Evolutionary conservation across 108 stramenopile genomes (phyloP).

Genomic region (Nitzschia inconspicua): DNA sequence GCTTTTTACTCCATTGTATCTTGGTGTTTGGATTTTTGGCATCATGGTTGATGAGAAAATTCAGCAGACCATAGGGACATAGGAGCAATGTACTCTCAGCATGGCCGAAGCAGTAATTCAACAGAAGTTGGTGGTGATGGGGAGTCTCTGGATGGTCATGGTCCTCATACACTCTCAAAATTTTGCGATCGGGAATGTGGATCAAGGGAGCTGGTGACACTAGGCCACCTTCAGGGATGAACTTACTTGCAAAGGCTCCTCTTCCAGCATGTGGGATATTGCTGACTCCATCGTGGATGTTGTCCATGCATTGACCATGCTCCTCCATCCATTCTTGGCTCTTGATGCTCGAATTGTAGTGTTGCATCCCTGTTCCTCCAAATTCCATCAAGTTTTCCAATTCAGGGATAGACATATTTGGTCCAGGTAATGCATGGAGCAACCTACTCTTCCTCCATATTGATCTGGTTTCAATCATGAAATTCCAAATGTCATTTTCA

Average conservation of each 20-base stretch:
- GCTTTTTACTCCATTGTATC: conserved; percentile 50
- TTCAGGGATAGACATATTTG: conserved; percentile 4
- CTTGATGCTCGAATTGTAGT: conserved; percentile 24
- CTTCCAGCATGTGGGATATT: conserved; percentile 71
- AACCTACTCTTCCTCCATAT: conserved; percentile 10
- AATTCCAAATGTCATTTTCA: conserved; percentile 5
- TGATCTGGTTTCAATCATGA: not conserved
- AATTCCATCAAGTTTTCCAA: conserved; percentile 7
- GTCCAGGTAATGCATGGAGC: conserved; percentile 23
- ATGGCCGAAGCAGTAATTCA: conserved; percentile 79
- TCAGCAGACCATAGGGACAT: conserved; percentile 67
- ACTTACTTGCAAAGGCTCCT: conserved; percentile 73
- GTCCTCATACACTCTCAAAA: conserved; percentile 41
- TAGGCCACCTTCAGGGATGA: conserved; percentile 50
- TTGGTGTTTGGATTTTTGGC: conserved; percentile 54
- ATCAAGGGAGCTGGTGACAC: conserved; percentile 70
- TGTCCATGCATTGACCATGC: conserved; percentile 68
- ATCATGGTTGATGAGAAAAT: conserved; percentile 70
- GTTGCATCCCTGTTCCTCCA: conserved; percentile 19
- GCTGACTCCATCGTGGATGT: conserved; percentile 53
- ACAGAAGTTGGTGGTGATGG: conserved; percentile 44
- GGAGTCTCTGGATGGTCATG: not conserved
- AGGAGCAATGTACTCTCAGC: conserved; percentile 44
- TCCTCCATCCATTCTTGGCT: conserved; percentile 30
- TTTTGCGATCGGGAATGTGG: conserved; percentile 32